A percentile compares a stretch with the other conserved stretches of the same genome.
phyloP scores from a whole-genome alignment of 139 green algal species.

The Chlorella vulgaris region DNA sequence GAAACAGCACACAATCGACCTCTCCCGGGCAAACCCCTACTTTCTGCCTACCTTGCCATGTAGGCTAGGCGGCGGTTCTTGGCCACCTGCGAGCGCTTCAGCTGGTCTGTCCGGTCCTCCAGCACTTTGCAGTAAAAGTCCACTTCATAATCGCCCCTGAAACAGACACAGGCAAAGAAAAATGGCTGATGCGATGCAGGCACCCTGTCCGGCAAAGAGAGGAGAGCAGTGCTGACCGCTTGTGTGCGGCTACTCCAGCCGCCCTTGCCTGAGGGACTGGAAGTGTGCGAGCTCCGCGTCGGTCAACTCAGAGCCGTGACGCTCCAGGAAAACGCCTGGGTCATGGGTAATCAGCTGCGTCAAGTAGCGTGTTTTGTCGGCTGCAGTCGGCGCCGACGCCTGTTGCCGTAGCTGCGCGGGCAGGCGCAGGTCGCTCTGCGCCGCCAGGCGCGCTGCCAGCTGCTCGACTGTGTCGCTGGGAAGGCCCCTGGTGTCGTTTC shows the following conservation, averaged over 20 bases:
- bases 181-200: background rate
- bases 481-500: background rate
- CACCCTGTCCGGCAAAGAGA: background rate
- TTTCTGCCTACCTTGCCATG: constrained; percentile 64
- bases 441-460: constrained; percentile 31
- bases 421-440: constrained; percentile 20
- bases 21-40: too few species aligned
- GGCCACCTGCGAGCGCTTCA: constrained; percentile 14
- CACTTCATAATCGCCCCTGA: constrained; percentile 34
- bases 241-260: too few species aligned
- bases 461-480: background rate
- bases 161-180: background rate
- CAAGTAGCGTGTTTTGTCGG: constrained; percentile 40
- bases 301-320: constrained; percentile 43
- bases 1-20: too few species aligned
- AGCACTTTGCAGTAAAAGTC: constrained; percentile 52
- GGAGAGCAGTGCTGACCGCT: too few species aligned
- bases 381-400: background rate
- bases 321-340: constrained; percentile 57
- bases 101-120: constrained; percentile 26
- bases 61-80: constrained; percentile 75
- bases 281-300: constrained; percentile 49
- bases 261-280: constrained; percentile 37
- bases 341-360: background rate
- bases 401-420: constrained; percentile 17